Evolutionary conservation across 2,329 filamentous ascomycete genomes (phyloP), one percentile per base, ranked within the genome.

Genomic region (Aspergillus amoenus): DNA sequence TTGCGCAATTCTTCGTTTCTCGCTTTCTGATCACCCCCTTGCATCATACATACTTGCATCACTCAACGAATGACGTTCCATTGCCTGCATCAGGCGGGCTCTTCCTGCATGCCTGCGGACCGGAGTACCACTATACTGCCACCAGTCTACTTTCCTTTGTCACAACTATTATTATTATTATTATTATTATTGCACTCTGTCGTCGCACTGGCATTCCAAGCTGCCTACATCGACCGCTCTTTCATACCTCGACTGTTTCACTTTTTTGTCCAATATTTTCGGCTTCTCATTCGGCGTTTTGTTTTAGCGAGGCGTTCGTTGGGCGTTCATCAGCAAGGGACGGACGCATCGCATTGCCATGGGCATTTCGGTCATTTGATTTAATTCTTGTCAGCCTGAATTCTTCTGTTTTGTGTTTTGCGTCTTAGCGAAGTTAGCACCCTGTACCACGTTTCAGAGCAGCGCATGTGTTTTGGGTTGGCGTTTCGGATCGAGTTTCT

Each of bases 291-390:
- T 42, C 45, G 49, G 42, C 43, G 15, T 41, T 58, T 49, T 50
- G 55, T 4, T 17, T 57, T 60, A 60, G 58, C 55, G 43, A 60
- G 58, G 58, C 52, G 58, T 60, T 60, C n/a, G 37, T 57, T 42
- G 57, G 49, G 55, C 55, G 52, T 52, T 30, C 52, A 32, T 47
- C 57, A 39, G 55, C 51, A 60, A 60, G 58, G 58, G 54, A 21
- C 45, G 42, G 50, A 17, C 50, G 21, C 41, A 21, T 18, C 3
- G 15, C 45, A 48, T 37, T 27, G 30, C 40, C 27, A 53, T 44
- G 52, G 32, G 24, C 42, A 41, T 55, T 57, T 56, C 27, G 56
- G 46, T 57, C 41, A 52, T 37, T 47, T 46, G 30, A 46, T 17
- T 30, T 30, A 9, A 30, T 30, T 30, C 27, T 30, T 30, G 27